Base-by-base conservation (phyloP, 208 protist genomes). In the Trypanosoma avium region DNA sequence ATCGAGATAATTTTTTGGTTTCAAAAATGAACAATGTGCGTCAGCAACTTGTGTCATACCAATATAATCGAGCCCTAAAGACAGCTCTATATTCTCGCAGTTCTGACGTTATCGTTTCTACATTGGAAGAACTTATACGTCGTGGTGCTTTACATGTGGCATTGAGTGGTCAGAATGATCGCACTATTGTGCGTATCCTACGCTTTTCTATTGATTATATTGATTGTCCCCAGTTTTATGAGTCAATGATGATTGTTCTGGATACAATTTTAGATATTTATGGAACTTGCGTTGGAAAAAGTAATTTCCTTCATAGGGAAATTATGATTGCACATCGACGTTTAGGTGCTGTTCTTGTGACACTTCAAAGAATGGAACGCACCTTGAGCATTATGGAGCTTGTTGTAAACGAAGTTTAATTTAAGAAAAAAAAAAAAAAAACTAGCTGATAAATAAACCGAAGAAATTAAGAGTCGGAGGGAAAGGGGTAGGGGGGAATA, bases 251-350 rank as follows among this genome's bases (percentile, higher is more conserved):
- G 22, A 73, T 75, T 1, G 85, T 90, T 4, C 66, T 93, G 40
- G 89, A 95, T 54, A 77, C 67, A 4, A 82, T 95, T 21, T 90
- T 91, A 53, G 81, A 87, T 33, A 93, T 95, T 50, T 95, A 95
- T 52, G 79, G 79, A 27, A 50, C 81, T 1, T 63, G 15, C 30
- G 85, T 82, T 3, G 75, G 77, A 17, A 80, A 76, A 47, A 92
- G 81, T 48, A 64, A 43, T n/a, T 93, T 90, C 67, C 82, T 95
- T 45, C 84, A 89, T 48, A 69, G 82, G 2, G 86, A 93, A 70
- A 65, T 95, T 53, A 68, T 89, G 35, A 86, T 74, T 17, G 84
- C 81, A 15, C 82, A 82, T 45, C 82, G 85, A 53, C 76, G 74
- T 29, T 75, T 95, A 24, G 82, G 79, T 13, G 57, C 76, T 15